Base-by-base conservation (phyloP, 352 stramenopile species). In the Phytophthora hybrid region DNA sequence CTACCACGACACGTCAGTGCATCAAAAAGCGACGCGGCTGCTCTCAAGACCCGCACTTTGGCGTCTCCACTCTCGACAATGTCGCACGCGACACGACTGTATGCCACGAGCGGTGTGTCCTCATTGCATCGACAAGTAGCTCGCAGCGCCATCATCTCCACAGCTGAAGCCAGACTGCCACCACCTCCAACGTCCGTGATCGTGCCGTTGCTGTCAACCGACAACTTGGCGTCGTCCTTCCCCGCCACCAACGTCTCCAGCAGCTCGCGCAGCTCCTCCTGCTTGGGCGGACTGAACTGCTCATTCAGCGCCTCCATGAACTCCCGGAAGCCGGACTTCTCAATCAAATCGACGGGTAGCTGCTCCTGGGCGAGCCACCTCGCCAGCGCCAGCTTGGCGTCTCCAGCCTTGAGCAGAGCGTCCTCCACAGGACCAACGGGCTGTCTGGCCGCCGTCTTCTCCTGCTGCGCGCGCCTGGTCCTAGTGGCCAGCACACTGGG, bases 281-380 rank as follows among this genome's bases (percentile, higher is more conserved):
- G 49, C 37, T 75, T 65, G 1, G 81, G 71, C 10, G 74, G 61
- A 39, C 47, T 57, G 52, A 86, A 87, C 5, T 76, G 66, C 13
- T 46, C 69, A 49, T 87, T 87, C 10, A 90, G 71, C 8, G 62
- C 61, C 21, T 76, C 62, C 1, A 85, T 41, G 21, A 90, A 88
- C 29, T 65, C 69, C 0, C 65, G 69, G 21, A 90, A 90, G 26
- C 67, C 66, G 13, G 72, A 59, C 11, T 71, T 86, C 1, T 85
- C 75, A 8, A 90, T 71, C 44, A 88, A 31, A 2, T 76, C 62
- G 1, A 88, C 60, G 4, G 83, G 79, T 34, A 90, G 63, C 41
- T 87, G 74, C 37, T 90, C 83, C 19, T 78, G 67, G 16, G 77
- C 69, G 29, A 90, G 72, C 83, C 83, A 90, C 47, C 58, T 59